phyloP scores from a whole-genome alignment of 2,329 filamentous ascomycete species.

The Colletotrichum abscissum region DNA sequence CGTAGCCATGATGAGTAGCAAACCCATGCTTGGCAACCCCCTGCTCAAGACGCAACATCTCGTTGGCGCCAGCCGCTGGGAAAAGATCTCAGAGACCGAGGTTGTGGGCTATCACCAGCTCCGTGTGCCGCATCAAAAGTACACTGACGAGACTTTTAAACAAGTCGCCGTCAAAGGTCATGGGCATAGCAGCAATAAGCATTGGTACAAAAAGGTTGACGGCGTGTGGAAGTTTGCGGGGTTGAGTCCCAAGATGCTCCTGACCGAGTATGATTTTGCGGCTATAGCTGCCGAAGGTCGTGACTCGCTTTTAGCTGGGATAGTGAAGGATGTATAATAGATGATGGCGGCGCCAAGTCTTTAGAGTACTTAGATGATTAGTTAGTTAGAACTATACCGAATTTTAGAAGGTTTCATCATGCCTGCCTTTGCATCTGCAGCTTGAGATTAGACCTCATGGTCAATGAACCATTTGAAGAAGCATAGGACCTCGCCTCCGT shows the following conservation, averaged over 20 bases:
- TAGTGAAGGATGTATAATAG: not conserved
- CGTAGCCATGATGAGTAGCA: conserved; percentile 67
- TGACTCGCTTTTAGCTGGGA: conserved; percentile 23
- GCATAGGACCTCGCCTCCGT: too few relatives aligned
- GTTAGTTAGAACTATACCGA: too few relatives aligned
- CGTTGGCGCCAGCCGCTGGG: conserved; percentile 69
- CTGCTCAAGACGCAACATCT: conserved; percentile 74
- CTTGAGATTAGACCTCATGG: too few relatives aligned
- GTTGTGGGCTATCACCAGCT: conserved; percentile 70
- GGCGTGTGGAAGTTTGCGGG: conserved; percentile 72
- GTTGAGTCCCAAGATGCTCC: conserved; percentile 64
- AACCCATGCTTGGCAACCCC: conserved; percentile 68
- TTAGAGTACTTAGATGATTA: not conserved
- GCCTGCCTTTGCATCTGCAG: too few relatives aligned
- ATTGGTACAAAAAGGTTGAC: conserved; percentile 67
- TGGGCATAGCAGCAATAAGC: conserved; percentile 66
- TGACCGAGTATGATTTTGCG: conserved; percentile 68
- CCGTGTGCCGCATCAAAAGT: conserved; percentile 71
- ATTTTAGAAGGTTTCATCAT: too few relatives aligned
- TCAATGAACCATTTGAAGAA: too few relatives aligned
- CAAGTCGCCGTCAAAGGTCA: conserved; percentile 69
- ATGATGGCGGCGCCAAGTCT: not conserved
- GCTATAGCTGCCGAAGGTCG: conserved; percentile 54
- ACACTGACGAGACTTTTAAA: conserved; percentile 60
- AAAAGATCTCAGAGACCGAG: conserved; percentile 67